Evolutionary conservation across 2,329 filamentous ascomycete genomes (phyloP), one percentile per base, ranked within the genome.

Genomic region (Immersiporthe knoxdaviesiana): DNA sequence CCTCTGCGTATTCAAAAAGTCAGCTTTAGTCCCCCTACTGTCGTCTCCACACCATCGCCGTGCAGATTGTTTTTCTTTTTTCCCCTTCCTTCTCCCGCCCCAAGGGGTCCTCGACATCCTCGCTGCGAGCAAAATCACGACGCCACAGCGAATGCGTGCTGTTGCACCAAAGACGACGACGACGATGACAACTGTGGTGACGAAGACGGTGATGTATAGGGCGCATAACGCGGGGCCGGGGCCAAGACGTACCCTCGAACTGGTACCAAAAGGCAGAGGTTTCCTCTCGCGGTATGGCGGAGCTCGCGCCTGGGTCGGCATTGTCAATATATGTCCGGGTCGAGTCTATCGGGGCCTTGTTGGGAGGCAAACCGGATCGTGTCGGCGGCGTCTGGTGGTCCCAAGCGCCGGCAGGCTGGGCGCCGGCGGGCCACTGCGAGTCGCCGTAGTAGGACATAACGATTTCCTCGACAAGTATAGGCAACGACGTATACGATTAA

Each of bases 1-100:
- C 94, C 88, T 99, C 96, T 97, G 77, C 54, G 73, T 68, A 24
- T 30, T 21, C 66, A 62, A 24, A 24, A 66, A 2, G 66, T 80
- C 70, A 79, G 78, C 71, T 69, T 60, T 24, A 8, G 24, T 72
- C 74, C 68, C 18, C 68, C 18, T 47, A n/a, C 21, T n/a, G 44
- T 47, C 21, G 44, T 47, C 44, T 47, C 11, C 35, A 30, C 18
- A 30, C 18, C 18, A 39, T 18, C n/a, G 14, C 24, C 27, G 6
- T 16, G n/a, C 11, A 21, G n/a, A 8, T 35, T 35, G 4, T 35
- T 35, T 35, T 35, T 35, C 35, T 35, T 8, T 35, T 35, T 4
- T 35, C 35, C 8, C 35, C 8, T 4, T 35, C 8, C 35, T 16
- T 47, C 7, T n/a, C 21, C n/a, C n/a, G n/a, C n/a, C 16, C 47